Evolutionary conservation across 371 early-diverging fungal genomes (phyloP).

Genomic region (Syncephalastrum contaminatum): DNA sequence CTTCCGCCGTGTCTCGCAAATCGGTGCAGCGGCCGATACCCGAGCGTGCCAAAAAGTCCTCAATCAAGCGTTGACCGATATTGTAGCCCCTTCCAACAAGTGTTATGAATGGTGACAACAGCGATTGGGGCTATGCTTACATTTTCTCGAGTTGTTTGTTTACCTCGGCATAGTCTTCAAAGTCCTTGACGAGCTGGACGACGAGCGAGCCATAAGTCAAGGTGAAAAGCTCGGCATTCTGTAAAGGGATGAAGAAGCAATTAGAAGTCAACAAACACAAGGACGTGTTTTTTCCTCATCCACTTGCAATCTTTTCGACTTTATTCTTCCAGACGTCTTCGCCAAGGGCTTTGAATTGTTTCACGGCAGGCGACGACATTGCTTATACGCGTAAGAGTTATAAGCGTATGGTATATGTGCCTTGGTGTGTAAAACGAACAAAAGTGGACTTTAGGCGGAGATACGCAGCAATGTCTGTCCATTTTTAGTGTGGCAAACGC

Average conservation of each 20-base stretch:
- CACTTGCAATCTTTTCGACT: slow-evolving; percentile 89
- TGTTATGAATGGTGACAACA: neutral
- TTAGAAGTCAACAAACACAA: neutral
- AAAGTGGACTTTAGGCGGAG: no score
- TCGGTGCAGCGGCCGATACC: slow-evolving; percentile 82
- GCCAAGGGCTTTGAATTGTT: slow-evolving; percentile 77
- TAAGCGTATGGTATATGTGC: neutral
- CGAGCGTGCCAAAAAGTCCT: slow-evolving; percentile 92
- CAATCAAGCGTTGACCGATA: slow-evolving; percentile 93
- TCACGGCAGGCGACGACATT: slow-evolving; percentile 47
- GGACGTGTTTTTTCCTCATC: neutral
- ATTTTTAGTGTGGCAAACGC: no score
- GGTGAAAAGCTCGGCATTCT: slow-evolving; percentile 95
- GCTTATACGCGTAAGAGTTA: neutral
- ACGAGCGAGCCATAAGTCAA: slow-evolving; percentile 98
- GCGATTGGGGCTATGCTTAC: slow-evolving; percentile 39
- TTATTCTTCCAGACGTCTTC: slow-evolving; percentile 95
- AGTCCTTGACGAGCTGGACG: slow-evolving; percentile 92
- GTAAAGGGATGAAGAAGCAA: slow-evolving; percentile 1
- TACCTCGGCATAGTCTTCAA: slow-evolving; percentile 89
- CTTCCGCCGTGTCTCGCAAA: slow-evolving; percentile 91
- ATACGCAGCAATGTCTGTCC: no score
- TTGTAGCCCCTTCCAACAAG: slow-evolving; percentile 84
- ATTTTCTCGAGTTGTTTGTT: slow-evolving; percentile 97
- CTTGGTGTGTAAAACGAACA: no score